Conservation (phyloP, 768 basidiomycete genomes). For the Leucosporidium yakuticum region DNA sequence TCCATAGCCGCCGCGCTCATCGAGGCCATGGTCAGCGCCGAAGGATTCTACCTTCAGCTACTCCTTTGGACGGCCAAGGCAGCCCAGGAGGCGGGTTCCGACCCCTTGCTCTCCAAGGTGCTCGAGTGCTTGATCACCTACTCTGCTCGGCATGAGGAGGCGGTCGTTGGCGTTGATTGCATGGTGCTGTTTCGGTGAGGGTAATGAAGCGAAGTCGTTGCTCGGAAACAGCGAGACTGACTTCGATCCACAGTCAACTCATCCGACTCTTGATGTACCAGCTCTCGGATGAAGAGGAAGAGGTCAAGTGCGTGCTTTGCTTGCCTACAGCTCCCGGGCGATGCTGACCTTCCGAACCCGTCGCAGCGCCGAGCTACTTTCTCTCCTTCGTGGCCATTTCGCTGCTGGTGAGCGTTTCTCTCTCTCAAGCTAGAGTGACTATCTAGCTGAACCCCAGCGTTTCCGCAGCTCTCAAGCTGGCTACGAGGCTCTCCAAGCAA, state of each 20-base stretch:
- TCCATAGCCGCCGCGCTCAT: background rate
- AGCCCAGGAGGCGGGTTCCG: background rate
- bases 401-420: slow-evolving; percentile 1
- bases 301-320: no score
- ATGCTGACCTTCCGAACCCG: background rate
- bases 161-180: no score
- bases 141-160: no score
- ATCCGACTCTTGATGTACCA: background rate
- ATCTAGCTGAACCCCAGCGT: background rate
- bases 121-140: background rate
- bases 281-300: no score
- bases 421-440: no score
- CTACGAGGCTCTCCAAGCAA: background rate
- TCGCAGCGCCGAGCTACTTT: slow-evolving; percentile 1
- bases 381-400: background rate
- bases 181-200: no score
- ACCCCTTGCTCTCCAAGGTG: background rate
- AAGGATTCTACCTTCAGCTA: slow-evolving; percentile 1
- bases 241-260: no score
- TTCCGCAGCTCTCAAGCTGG: background rate
- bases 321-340: background rate
- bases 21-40: background rate
- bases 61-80: slow-evolving; percentile 18
- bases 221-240: no score
- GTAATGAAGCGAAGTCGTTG: no score